Evolutionary conservation across 2,329 filamentous ascomycete genomes (phyloP).

Genomic region (Colletotrichum noveboracense): DNA sequence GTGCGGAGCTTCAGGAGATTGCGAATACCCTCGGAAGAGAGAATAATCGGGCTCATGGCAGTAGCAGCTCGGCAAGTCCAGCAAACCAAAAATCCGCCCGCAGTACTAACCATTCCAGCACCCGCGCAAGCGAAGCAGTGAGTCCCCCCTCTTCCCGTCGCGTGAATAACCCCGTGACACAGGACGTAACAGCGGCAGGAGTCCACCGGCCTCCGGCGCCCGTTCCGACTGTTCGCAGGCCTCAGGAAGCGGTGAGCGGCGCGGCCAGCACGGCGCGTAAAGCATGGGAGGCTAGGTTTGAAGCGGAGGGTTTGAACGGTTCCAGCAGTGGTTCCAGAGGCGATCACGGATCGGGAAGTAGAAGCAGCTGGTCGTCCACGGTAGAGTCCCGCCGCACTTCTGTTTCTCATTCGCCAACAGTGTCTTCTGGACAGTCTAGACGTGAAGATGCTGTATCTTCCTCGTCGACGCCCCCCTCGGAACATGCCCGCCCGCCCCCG

Average conservation of each 20-base stretch:
- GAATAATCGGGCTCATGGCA: neutral
- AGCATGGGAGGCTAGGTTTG: neutral
- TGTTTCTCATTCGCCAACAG: neutral
- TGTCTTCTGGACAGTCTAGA: neutral
- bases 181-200: neutral
- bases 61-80: neutral
- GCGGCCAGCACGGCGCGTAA: neutral
- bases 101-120: neutral
- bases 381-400: neutral
- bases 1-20: neutral
- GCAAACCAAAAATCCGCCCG: neutral
- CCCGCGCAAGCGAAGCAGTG: neutral
- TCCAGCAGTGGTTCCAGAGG: neutral
- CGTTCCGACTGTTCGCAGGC: neutral
- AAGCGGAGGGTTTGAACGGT: neutral
- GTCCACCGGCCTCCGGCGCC: neutral
- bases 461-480: neutral
- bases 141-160: neutral
- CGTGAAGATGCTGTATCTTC: neutral
- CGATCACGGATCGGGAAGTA: neutral
- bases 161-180: conserved; percentile 9
- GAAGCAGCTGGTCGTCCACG: neutral
- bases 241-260: neutral
- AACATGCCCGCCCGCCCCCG: neutral
- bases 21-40: neutral